These are phyloP conservation scores for Aspergillus quadricinctus DNA, from an alignment of 2,329 filamentous ascomycete genomes.

Conservation along the genomic window DNA sequence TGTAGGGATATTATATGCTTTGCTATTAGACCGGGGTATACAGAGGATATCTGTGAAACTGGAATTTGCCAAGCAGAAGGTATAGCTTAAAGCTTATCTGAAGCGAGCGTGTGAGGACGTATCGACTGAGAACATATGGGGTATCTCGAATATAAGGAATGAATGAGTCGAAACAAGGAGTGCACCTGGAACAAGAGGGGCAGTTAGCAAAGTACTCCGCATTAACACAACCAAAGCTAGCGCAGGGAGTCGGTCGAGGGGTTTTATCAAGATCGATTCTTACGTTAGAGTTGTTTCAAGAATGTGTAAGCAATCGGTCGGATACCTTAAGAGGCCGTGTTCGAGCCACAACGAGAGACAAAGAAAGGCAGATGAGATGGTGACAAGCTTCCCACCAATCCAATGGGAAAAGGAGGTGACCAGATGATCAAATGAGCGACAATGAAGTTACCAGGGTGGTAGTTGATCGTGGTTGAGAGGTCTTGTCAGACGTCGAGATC, in stretches of 20 bases:
- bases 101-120: neutral
- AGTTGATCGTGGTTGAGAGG: neutral
- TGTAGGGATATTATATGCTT: neutral
- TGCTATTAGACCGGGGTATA: neutral
- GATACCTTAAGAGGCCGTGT: neutral
- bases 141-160: neutral
- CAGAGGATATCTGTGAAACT: neutral
- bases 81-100: neutral
- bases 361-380: neutral
- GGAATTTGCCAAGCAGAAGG: neutral
- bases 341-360: neutral
- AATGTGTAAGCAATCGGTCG: neutral
- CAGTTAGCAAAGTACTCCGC: neutral
- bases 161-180: neutral
- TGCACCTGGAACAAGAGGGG: neutral
- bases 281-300: neutral
- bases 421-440: neutral
- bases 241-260: neutral
- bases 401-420: neutral
- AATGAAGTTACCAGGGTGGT: neutral
- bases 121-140: neutral
- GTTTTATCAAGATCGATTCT: neutral
- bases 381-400: neutral
- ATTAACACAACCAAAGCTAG: neutral
- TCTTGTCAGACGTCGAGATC: neutral